phyloP scores from a whole-genome alignment of 345 rosid species.

The Conringia planisiliqua region DNA sequence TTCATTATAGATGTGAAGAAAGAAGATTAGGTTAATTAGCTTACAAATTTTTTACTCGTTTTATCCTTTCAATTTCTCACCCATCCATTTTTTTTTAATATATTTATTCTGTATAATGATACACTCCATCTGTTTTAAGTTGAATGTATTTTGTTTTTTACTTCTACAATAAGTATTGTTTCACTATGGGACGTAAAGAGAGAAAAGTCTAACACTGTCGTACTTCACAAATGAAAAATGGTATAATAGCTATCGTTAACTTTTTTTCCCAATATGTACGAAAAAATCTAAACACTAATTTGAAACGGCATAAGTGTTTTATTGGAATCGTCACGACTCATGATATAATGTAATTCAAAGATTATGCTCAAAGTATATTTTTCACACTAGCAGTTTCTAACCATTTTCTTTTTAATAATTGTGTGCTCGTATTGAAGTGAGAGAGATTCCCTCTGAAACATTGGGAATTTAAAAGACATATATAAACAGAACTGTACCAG shows the following conservation, averaged over 20 bases:
- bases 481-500: conserved; percentile 29
- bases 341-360: neutral
- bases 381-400: neutral
- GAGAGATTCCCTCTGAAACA: conserved; percentile 38
- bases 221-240: neutral
- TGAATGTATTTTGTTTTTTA: neutral
- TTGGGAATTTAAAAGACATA: conserved; percentile 38
- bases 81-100: neutral
- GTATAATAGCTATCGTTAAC: neutral
- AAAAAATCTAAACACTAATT: neutral
- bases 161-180: neutral
- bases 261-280: neutral
- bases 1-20: neutral
- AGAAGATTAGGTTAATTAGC: neutral
- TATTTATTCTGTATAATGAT: neutral
- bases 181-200: neutral
- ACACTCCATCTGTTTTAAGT: neutral
- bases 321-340: neutral
- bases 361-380: neutral
- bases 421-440: conserved; percentile 17
- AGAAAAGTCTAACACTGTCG: neutral
- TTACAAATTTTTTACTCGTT: neutral
- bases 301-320: neutral
- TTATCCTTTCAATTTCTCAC: neutral
- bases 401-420: neutral